Evolutionary conservation across 2,329 filamentous ascomycete genomes (phyloP).

Genomic region (Dryadomyces quercus-mongolicae): DNA sequence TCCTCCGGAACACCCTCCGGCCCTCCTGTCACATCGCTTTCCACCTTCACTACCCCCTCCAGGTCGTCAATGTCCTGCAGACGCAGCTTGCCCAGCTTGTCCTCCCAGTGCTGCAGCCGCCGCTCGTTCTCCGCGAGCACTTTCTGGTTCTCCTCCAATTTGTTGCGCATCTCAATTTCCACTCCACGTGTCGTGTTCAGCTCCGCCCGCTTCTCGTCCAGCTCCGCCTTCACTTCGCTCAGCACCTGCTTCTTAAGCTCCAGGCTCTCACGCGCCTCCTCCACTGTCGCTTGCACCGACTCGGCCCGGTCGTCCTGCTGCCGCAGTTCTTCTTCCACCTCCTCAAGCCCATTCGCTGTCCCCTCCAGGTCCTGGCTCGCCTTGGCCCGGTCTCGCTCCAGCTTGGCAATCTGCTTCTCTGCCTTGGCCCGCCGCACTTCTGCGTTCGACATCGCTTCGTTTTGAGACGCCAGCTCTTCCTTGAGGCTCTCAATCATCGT

Average conservation of each 20-base stretch:
- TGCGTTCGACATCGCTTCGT: slow-evolving; percentile 71
- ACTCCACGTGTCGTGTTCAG: slow-evolving; percentile 79
- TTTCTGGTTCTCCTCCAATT: slow-evolving; percentile 93
- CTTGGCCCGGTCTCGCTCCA: slow-evolving; percentile 70
- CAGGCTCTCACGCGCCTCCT: slow-evolving; percentile 71
- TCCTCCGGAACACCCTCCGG: neutral
- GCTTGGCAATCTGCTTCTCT: slow-evolving; percentile 81
- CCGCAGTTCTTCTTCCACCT: slow-evolving; percentile 65
- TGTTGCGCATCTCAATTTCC: slow-evolving; percentile 98
- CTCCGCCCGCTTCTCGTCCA: slow-evolving; percentile 76
- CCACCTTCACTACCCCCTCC: slow-evolving; percentile 22
- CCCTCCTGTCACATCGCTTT: neutral
- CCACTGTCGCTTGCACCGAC: slow-evolving; percentile 58
- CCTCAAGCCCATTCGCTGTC: slow-evolving; percentile 60
- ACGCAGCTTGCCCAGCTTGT: slow-evolving; percentile 74
- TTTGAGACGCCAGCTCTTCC: slow-evolving; percentile 68
- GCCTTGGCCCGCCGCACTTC: slow-evolving; percentile 87
- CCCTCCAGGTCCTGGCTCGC: slow-evolving; percentile 68
- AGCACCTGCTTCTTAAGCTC: slow-evolving; percentile 72
- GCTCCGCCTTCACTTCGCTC: slow-evolving; percentile 63
- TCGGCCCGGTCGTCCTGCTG: slow-evolving; percentile 67
- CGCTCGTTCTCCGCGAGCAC: slow-evolving; percentile 75
- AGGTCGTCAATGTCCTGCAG: slow-evolving; percentile 73
- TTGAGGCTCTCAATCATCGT: slow-evolving; percentile 83
- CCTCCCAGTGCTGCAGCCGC: slow-evolving; percentile 72